phyloP scores from a whole-genome alignment of 306 rosid species.

The Gynostemma pentaphyllum region DNA sequence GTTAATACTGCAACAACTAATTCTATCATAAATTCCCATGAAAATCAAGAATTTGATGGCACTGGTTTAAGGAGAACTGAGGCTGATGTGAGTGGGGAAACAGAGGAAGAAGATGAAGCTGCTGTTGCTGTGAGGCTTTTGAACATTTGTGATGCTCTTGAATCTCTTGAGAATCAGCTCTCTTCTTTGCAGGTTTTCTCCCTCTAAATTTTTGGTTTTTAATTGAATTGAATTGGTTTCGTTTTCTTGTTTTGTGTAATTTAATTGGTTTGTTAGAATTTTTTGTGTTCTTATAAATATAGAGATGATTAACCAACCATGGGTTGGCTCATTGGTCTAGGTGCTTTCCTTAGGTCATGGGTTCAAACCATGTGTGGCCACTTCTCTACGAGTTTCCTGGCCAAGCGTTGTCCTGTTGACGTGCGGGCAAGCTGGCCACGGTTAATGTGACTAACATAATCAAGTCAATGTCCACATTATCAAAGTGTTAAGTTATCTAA shows the following conservation, averaged over 20 bases:
- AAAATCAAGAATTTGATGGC: conserved; percentile 11
- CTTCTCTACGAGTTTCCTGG: too few species aligned
- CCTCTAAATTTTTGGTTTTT: conserved; percentile 6
- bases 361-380: too few species aligned
- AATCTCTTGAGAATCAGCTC: conserved; percentile 80
- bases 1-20: conserved; percentile 23
- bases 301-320: too few species aligned
- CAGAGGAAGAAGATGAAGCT: conserved; percentile 28
- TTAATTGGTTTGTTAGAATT: neutral
- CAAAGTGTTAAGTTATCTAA: too few species aligned
- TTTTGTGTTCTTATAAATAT: too few species aligned
- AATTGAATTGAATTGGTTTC: conserved; percentile 2
- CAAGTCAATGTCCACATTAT: too few species aligned
- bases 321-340: too few species aligned
- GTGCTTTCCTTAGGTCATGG: too few species aligned
- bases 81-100: conserved; percentile 18
- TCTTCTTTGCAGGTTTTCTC: conserved; percentile 68
- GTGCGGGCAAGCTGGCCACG: too few species aligned
- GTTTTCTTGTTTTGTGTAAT: neutral
- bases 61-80: neutral
- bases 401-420: too few species aligned
- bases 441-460: too few species aligned
- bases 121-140: conserved; percentile 48
- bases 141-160: conserved; percentile 73
- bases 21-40: neutral